These are phyloP conservation scores for Colletotrichum euphorbiae DNA, from an alignment of 2,329 filamentous ascomycete genomes.

Conservation along the genomic window DNA sequence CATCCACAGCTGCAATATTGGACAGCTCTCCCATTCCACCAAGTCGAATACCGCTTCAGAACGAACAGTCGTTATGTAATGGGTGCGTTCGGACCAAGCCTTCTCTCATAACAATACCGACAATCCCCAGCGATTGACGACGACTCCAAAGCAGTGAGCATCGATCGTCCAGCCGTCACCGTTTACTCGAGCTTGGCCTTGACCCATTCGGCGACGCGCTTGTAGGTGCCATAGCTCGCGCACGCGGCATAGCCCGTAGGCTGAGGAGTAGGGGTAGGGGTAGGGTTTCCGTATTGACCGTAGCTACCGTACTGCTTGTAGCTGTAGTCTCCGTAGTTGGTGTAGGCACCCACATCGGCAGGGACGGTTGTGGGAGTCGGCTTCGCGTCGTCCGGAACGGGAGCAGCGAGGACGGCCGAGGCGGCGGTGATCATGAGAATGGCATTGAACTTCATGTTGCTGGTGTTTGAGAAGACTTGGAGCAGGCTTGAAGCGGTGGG, in stretches of 20 bases:
- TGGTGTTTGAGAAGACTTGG: neutral
- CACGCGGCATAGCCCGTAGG: neutral
- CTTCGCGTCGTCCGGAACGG: constrained; percentile 40
- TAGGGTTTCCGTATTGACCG: constrained; percentile 16
- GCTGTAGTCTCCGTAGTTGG: constrained; percentile 33
- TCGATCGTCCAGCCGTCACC: neutral
- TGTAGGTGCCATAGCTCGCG: constrained; percentile 36
- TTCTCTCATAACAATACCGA: too few species aligned
- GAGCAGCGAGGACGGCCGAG: constrained; percentile 41
- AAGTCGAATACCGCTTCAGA: too few species aligned
- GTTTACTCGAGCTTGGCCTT: constrained; percentile 5
- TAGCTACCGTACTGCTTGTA: constrained; percentile 29
- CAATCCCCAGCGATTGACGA: too few species aligned
- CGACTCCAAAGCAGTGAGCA: neutral
- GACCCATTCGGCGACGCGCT: constrained; percentile 26
- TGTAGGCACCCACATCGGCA: constrained; percentile 19
- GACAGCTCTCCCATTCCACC: too few species aligned
- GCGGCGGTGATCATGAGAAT: constrained; percentile 44
- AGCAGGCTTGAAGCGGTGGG: neutral
- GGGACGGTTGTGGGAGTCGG: constrained; percentile 19
- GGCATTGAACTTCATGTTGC: constrained; percentile 48
- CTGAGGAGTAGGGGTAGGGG: neutral
- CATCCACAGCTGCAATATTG: too few species aligned
- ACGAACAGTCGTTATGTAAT: too few species aligned
- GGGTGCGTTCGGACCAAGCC: too few species aligned